These are phyloP conservation scores for Sarcomyxa edulis DNA, from an alignment of 768 basidiomycete species.

Conservation along the genomic window DNA sequence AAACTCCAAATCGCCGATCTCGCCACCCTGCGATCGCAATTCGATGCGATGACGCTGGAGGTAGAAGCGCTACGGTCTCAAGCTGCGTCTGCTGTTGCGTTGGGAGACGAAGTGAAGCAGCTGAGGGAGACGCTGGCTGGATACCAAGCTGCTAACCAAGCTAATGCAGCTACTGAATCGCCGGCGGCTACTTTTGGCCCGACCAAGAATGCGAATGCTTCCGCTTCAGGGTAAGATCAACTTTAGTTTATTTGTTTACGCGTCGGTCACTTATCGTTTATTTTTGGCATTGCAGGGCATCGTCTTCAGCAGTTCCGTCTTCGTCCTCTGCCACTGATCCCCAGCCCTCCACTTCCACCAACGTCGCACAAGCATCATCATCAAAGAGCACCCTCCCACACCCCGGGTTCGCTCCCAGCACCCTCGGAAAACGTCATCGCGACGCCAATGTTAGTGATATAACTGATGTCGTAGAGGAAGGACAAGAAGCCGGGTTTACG, in stretches of 20 bases:
- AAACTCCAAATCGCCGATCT: conserved; percentile 28
- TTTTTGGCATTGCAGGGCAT: not conserved
- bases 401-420: conserved; percentile 37
- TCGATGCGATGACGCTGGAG: conserved; percentile 27
- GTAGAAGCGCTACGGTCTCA: conserved; percentile 23
- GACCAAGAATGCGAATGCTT: conserved; percentile 1
- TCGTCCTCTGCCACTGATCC: not conserved
- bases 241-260: not conserved
- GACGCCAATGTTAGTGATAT: conserved; percentile 41
- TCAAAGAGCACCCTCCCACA: conserved; percentile 17
- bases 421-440: conserved; percentile 65
- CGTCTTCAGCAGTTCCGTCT: not conserved
- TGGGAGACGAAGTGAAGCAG: conserved; percentile 14
- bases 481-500: conserved; percentile 28
- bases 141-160: too few relatives aligned
- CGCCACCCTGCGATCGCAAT: conserved; percentile 25
- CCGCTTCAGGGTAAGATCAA: not conserved
- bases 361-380: conserved; percentile 9
- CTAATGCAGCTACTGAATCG: not conserved
- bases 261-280: too few relatives aligned
- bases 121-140: not conserved
- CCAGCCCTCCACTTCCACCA: conserved; percentile 5
- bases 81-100: conserved; percentile 10
- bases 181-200: not conserved
- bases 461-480: conserved; percentile 35